Evolutionary conservation across 805 yeast genomes (phyloP), one percentile per base, ranked within the genome.

Genomic region (Candida wancherniae): DNA sequence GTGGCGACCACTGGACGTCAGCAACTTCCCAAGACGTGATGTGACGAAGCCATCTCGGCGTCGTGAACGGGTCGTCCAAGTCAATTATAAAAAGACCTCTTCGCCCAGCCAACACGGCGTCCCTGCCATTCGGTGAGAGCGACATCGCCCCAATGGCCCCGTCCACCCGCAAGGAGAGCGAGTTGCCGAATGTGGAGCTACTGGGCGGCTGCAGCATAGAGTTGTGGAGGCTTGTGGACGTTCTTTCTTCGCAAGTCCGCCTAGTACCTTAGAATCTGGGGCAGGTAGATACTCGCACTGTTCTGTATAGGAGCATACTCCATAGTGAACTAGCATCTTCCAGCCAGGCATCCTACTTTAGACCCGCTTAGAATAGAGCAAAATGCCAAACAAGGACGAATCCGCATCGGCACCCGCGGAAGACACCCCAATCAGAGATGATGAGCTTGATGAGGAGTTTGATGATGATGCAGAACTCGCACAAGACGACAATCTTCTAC

Each of bases 1-100:
- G 97, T 0, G 97, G 96, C 3, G 94, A 84, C 97, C 98, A 92
- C 56, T 92, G 97, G 2, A 90, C 97, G 54, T 90, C 97, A 0
- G 98, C 96, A 3, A 92, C 98, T 55, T 92, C 97, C 97, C 97
- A 92, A 0, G 94, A 78, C 0, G 97, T 90, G 20, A 78, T 69
- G 51, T 92, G 96, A 33, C 80, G 94, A 10, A 92, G 71, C 88
- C 94, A 86, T 36, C 98, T 66, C 0, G 98, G 98, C 1, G 94
- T 87, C 0, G 90, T 76, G 57, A 85, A 90, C 1, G 97, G 98
- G 54, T 92, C 96, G 49, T 90, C 95, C 24, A 92, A 58, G 58
- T 92, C 97, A n/a, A 90, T 80, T 22, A 92, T 77, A 54, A 79
- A 84, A 9, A 92, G 66, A 0, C 98, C 98, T 33, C 80, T 69